These are phyloP conservation scores for Oidium heveae DNA, from an alignment of 2,329 filamentous ascomycete species.

Conservation along the genomic window DNA sequence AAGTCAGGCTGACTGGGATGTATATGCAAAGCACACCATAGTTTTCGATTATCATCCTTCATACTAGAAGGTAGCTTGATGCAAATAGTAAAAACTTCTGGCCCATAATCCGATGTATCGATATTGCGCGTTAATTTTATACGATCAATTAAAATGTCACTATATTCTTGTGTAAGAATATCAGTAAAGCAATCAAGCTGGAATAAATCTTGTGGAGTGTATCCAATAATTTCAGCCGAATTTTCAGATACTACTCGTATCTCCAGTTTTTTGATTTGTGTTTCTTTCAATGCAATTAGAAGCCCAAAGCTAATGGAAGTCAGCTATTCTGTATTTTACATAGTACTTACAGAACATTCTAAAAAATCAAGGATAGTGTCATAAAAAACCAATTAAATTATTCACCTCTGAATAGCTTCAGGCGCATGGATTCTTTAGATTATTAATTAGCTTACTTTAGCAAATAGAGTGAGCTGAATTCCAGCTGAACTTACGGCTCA, in stretches of 20 bases:
- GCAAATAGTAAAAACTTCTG: slow-evolving; percentile 63
- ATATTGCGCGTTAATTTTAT: slow-evolving; percentile 74
- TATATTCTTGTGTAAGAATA: slow-evolving; percentile 59
- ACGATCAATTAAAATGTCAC: slow-evolving; percentile 63
- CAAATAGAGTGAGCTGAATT: too few species aligned
- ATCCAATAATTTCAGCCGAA: slow-evolving; percentile 47
- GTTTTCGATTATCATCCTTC: slow-evolving; percentile 28
- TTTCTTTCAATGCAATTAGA: slow-evolving; percentile 48
- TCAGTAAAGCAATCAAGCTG: slow-evolving; percentile 52
- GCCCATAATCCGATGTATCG: slow-evolving; percentile 46
- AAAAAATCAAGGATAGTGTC: too few species aligned
- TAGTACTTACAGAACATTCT: too few species aligned
- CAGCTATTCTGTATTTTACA: neutral
- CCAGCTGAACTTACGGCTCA: slow-evolving; percentile 27
- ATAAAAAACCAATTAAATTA: neutral
- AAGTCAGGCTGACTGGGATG: slow-evolving; percentile 41
- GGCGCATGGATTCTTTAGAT: slow-evolving; percentile 44
- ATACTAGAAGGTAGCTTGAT: slow-evolving; percentile 26
- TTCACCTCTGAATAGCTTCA: slow-evolving; percentile 47
- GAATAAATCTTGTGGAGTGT: slow-evolving; percentile 53
- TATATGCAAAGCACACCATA: slow-evolving; percentile 75
- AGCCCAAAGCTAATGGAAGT: slow-evolving; percentile 28
- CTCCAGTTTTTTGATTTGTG: slow-evolving; percentile 37
- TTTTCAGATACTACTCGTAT: slow-evolving; percentile 67
- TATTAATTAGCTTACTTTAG: neutral